Conservation (phyloP, 2,329 filamentous ascomycete genomes). For the Juglanconis sp. region DNA sequence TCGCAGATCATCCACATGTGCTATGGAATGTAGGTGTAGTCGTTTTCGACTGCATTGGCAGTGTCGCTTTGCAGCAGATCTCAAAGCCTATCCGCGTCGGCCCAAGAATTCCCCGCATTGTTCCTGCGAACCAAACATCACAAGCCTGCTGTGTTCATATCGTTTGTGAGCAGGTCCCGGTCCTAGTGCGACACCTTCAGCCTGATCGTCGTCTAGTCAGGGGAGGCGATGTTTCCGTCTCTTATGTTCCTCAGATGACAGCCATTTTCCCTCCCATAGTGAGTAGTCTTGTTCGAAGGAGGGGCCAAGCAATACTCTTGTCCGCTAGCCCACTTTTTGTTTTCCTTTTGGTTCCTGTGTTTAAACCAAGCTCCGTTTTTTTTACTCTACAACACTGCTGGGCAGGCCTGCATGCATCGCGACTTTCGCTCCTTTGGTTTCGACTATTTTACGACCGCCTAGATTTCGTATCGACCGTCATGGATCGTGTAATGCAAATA, state of each 20-base stretch:
- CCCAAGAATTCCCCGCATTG: background rate
- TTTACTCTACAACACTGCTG: background rate
- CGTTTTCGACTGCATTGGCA: no score
- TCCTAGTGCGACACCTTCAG: conserved; percentile 8
- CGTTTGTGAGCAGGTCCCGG: background rate
- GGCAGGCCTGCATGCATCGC: background rate
- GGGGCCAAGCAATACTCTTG: background rate
- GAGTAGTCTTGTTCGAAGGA: background rate
- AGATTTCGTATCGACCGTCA: background rate
- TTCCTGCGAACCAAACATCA: background rate
- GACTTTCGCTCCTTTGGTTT: background rate
- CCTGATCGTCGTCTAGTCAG: conserved; percentile 10
- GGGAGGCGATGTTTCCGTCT: background rate
- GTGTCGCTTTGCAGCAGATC: no score
- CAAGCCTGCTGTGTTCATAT: no score
- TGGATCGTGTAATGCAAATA: conserved; percentile 7
- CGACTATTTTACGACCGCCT: background rate
- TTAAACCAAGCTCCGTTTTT: background rate
- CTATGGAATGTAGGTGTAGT: no score
- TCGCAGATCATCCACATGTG: background rate
- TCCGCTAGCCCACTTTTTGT: conserved; percentile 9
- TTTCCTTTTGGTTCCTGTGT: background rate
- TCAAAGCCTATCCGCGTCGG: background rate
- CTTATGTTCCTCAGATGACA: conserved; percentile 1
- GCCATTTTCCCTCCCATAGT: background rate